A percentile compares a stretch with the other conserved stretches of the same genome.
Conservation (phyloP, 2,329 filamentous ascomycete species). For the Lizonia empirigonia region DNA sequence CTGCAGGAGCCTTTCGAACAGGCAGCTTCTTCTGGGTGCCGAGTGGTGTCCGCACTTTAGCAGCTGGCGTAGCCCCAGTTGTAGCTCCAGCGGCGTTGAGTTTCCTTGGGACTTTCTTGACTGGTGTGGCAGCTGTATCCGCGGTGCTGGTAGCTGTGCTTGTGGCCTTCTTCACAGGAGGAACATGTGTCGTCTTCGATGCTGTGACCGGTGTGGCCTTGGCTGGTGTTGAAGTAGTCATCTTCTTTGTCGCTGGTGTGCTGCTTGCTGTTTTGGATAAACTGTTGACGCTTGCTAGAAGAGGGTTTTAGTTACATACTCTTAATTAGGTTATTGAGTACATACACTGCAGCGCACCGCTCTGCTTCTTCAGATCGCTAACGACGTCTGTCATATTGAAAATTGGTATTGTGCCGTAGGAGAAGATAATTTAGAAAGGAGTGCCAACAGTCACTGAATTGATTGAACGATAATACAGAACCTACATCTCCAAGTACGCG, state of each 20-base stretch:
- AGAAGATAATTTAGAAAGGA: background rate
- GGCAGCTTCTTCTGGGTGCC: constrained; percentile 32
- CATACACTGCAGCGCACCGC: constrained; percentile 50
- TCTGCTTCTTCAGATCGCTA: constrained; percentile 51
- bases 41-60: constrained; percentile 25
- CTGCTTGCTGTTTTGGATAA: constrained; percentile 36
- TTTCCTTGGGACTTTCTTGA: constrained; percentile 32
- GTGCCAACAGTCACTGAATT: background rate
- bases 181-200: constrained; percentile 15
- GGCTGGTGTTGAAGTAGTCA: constrained; percentile 24
- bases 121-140: constrained; percentile 26
- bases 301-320: background rate
- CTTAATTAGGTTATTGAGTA: background rate
- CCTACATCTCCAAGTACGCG: background rate
- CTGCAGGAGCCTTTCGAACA: constrained; percentile 4
- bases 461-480: constrained; percentile 1
- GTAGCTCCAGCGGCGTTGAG: constrained; percentile 13
- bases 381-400: constrained; percentile 41
- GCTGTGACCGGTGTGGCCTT: constrained; percentile 25
- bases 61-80: constrained; percentile 19
- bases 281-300: constrained; percentile 37
- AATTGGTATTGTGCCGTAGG: background rate
- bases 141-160: constrained; percentile 9
- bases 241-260: constrained; percentile 33
- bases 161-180: constrained; percentile 25